Base-by-base conservation (phyloP, 441 rosid genomes). In the Mallotus japonicus region DNA sequence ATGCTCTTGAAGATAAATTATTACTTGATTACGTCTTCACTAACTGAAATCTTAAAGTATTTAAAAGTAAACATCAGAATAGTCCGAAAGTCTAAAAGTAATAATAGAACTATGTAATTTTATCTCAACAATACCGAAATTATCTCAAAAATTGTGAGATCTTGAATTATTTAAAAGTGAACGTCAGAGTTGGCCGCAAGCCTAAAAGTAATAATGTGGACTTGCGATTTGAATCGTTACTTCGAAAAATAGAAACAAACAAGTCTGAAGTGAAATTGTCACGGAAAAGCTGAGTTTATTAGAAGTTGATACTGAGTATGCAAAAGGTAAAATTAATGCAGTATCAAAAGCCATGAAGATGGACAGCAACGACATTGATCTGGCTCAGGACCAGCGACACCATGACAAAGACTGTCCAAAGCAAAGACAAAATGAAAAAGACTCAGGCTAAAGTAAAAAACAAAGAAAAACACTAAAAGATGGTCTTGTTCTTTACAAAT, bases 341-440 rank as follows among this genome's bases (percentile, higher is more conserved):
- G 54, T 65, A 47, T 47, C 19, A 65, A 56, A 65, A 47, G n/a
- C 68, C 16, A 6, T 46, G 34, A 11, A 47, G 13, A 47, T 65
- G 69, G 54, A 65, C 40, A 46, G 19, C 11, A 46, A 49, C 8
- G 44, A 50, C 56, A 49, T 22, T 65, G 12, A 19, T 17, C 50
- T 40, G 17, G 20, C 14, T 19, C 10, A 32, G 32, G 34, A 19
- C 54, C 54, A 65, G 34, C 44, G 6, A 14, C 22, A 42, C 50
- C 17, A 16, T 51, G 60, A 67, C 58, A 67, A 53, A 15, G 47
- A 53, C 69, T 46, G 8, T 9, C 8, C 0, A 19, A 15, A 40
- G 55, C 32, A 15, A 49, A 11, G 50, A 70, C 67, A 49, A 70
- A 46, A 46, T 59, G 81, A 83, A 71, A 69, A 76, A 0, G 78